These are phyloP conservation scores for Aspergillus sp. DNA, from an alignment of 2,329 filamentous ascomycete species.

Conservation along the genomic window DNA sequence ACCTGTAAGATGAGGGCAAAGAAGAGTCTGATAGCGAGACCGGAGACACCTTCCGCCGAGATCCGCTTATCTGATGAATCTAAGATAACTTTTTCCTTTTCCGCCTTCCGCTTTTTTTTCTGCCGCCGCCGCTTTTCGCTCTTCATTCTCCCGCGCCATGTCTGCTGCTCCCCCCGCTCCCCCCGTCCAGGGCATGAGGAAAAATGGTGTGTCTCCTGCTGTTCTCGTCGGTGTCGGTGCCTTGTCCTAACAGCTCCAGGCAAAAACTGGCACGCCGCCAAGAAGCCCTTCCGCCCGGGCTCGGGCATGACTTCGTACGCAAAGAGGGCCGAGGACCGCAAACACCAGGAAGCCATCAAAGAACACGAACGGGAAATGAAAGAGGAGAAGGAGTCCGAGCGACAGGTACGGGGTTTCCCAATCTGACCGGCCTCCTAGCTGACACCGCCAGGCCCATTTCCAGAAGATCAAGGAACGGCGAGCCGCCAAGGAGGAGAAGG, in stretches of 20 bases:
- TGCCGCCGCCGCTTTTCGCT: slow-evolving; percentile 4
- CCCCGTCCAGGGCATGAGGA: slow-evolving; percentile 58
- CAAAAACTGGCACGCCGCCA: slow-evolving; percentile 85
- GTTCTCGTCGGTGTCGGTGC: slow-evolving; percentile 6
- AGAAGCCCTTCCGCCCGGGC: slow-evolving; percentile 75
- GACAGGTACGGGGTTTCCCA: slow-evolving; percentile 53
- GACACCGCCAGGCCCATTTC: slow-evolving; percentile 53
- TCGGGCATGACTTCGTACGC: slow-evolving; percentile 70
- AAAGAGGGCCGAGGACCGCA: slow-evolving; percentile 62
- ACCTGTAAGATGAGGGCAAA: not conserved
- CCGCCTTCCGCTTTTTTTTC: slow-evolving; percentile 4
- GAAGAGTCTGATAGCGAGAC: no score
- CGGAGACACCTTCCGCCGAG: slow-evolving; percentile 27
- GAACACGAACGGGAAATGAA: slow-evolving; percentile 93
- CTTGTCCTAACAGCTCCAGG: slow-evolving; percentile 44
- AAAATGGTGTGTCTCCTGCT: slow-evolving; percentile 57
- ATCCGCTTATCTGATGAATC: slow-evolving; percentile 37
- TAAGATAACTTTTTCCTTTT: slow-evolving; percentile 27
- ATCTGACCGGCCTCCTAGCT: slow-evolving; percentile 1
- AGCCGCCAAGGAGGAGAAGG: slow-evolving; percentile 83
- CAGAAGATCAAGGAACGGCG: slow-evolving; percentile 76
- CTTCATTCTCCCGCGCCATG: slow-evolving; percentile 39
- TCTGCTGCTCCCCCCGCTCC: slow-evolving; percentile 27
- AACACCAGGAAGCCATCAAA: slow-evolving; percentile 66
- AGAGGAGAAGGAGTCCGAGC: slow-evolving; percentile 84